Evolutionary conservation across 2,329 filamentous ascomycete genomes (phyloP).

Genomic region (Neonectria magnoliae): DNA sequence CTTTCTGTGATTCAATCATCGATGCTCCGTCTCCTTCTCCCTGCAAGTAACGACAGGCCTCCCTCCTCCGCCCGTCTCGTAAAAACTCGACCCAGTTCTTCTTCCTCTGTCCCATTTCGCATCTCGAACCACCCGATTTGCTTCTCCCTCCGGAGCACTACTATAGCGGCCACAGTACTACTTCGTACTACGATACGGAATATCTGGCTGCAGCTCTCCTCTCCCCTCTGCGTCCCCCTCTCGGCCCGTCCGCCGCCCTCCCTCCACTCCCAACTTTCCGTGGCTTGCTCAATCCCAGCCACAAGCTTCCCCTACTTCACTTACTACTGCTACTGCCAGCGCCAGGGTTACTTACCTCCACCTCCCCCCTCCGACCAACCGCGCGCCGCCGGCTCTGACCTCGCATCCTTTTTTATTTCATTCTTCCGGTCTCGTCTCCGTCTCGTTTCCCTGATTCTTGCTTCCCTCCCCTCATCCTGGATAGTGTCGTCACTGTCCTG

Average conservation of each 20-base stretch:
- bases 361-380: slow-evolving; percentile 25
- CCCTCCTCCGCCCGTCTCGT: neutral
- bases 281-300: slow-evolving; percentile 25
- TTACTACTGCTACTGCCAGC: neutral
- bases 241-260: slow-evolving; percentile 18
- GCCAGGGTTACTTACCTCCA: slow-evolving; percentile 3
- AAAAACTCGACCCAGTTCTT: neutral
- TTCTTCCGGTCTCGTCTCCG: slow-evolving; percentile 28
- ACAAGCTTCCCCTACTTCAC: slow-evolving; percentile 11
- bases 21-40: neutral
- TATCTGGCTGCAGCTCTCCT: neutral
- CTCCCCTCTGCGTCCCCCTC: neutral
- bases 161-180: neutral
- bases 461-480: slow-evolving; percentile 16
- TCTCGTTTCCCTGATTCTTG: slow-evolving; percentile 27
- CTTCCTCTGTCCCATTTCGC: neutral
- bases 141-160: neutral
- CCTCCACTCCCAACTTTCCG: slow-evolving; percentile 13
- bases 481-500: slow-evolving; percentile 25
- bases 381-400: slow-evolving; percentile 28
- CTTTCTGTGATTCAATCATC: neutral
- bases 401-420: slow-evolving; percentile 27
- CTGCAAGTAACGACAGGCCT: neutral
- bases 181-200: too few species aligned
- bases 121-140: slow-evolving; percentile 6